Base-by-base conservation (phyloP, 2,329 filamentous ascomycete genomes). In the Periconia digitata region DNA sequence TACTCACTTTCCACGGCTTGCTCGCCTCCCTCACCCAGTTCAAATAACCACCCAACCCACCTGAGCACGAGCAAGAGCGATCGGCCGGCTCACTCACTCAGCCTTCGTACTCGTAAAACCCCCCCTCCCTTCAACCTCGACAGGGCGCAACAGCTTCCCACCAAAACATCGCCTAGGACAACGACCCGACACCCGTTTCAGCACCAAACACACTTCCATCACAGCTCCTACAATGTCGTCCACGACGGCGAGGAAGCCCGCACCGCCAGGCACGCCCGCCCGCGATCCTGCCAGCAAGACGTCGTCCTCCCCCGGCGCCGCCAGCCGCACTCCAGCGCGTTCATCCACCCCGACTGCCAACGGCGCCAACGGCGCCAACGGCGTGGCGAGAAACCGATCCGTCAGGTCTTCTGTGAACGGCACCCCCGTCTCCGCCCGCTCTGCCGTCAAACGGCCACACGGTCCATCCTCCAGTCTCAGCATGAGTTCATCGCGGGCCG, bases 341-440 rank as follows among this genome's bases (percentile, higher is more conserved):
- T 47, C 58, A 5, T 63, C 68, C 3, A 67, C 67, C 7, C 48
- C 68, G 5, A 66, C 68, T 2, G 44, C 62, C 13, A 56, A 60
- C 12, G 41, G 46, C 4, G 46, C 66, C 29, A 64, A 59, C 41
- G 60, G 60, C 50, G 47, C 59, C 32, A 62, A 60, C 47, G 62
- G 67, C 34, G 63, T 67, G 17, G 47, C 63, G 18, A 53, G 67
- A 47, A 64, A 59, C 23, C 60, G 66, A 42, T 69, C 66, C 6
- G 59, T 69, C 18, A 51, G 69, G n/a, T 64, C 64, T 20, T 52
- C 54, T 36, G 48, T 51, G 8, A 68, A 60, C 44, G 68, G 69
- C 34, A 55, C 68, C 13, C 71, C 71, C 8, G 60, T 73, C 16
- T 74, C 71, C 37, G 71, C 71, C 23, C 69, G 71, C 45, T 63